Conservation (phyloP, 1,284 basidiomycete genomes). For the Paramarasmius palmivorus region DNA sequence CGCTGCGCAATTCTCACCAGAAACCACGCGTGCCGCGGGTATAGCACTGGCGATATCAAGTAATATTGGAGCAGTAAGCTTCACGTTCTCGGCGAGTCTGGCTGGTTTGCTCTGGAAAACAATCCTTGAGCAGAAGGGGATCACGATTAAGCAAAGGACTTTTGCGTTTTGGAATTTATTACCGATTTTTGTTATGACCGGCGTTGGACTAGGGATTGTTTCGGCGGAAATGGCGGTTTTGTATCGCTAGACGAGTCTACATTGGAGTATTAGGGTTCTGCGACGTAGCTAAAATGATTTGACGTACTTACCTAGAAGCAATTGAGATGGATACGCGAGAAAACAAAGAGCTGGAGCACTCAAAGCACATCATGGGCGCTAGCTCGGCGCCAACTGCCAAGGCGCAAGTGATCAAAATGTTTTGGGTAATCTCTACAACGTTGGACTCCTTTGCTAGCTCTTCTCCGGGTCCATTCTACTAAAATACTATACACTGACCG, state of each 20-base stretch:
- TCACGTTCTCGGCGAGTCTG: slow-evolving; percentile 88
- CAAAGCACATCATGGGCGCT: no score
- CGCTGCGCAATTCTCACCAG: slow-evolving; percentile 31
- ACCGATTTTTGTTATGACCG: slow-evolving; percentile 54
- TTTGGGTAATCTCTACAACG: no score
- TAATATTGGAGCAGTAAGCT: slow-evolving; percentile 92
- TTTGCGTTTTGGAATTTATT: slow-evolving; percentile 79
- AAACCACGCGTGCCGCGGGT: slow-evolving; percentile 40
- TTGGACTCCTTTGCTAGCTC: no score
- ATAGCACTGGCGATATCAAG: slow-evolving; percentile 61
- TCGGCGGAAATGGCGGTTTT: slow-evolving; percentile 66
- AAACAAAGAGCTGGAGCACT: no score
- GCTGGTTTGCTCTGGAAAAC: slow-evolving; percentile 88
- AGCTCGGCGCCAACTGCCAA: no score
- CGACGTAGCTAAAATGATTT: no score
- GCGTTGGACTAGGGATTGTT: slow-evolving; percentile 55
- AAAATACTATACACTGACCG: no score
- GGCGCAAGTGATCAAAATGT: no score
- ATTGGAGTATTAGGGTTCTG: no score
- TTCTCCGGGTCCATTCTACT: no score
- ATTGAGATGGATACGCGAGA: no score
- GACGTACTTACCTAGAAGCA: no score
- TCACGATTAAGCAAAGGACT: slow-evolving; percentile 61
- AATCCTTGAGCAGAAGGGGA: slow-evolving; percentile 80
- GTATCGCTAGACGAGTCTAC: slow-evolving; percentile 23